Conservation (phyloP, 2,329 filamentous ascomycete genomes). For the Cladorrhinum sp. region DNA sequence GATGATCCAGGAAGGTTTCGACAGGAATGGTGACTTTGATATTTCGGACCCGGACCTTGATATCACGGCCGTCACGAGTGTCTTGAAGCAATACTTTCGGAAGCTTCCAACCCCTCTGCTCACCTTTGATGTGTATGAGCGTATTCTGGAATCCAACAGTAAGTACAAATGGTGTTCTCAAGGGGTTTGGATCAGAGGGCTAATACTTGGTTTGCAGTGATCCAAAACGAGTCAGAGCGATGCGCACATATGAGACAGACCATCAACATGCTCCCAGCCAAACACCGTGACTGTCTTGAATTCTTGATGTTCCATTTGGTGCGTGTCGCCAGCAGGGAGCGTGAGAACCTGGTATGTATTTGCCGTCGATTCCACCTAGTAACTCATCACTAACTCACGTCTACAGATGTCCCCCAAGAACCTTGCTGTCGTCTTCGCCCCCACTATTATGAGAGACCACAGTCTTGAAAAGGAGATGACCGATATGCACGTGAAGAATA, state of each 20-base stretch:
- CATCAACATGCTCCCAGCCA: conserved; percentile 74
- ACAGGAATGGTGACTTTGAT: conserved; percentile 79
- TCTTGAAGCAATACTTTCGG: conserved; percentile 96
- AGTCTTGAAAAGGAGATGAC: conserved; percentile 92
- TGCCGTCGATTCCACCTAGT: neutral
- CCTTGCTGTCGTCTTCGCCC: conserved; percentile 92
- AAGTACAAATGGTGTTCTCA: conserved; percentile 35
- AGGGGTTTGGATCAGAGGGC: neutral
- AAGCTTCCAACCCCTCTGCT: conserved; percentile 86
- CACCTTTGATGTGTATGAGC: conserved; percentile 89
- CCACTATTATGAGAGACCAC: conserved; percentile 91
- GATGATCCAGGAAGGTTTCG: conserved; percentile 85
- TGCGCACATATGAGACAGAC: conserved; percentile 69
- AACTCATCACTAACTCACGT: neutral
- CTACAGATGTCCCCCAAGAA: conserved; percentile 90
- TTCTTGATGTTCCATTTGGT: conserved; percentile 92
- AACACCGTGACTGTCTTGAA: conserved; percentile 85
- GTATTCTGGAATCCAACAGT: conserved; percentile 77
- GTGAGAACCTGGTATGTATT: conserved; percentile 73
- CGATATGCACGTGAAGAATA: conserved; percentile 91
- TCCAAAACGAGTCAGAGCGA: conserved; percentile 64
- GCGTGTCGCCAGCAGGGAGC: conserved; percentile 77
- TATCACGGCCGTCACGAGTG: conserved; percentile 93
- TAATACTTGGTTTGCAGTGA: conserved; percentile 44
- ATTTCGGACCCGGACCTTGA: conserved; percentile 92